Conservation (phyloP, 106 monocot genomes). For the Dioscorea alata region DNA sequence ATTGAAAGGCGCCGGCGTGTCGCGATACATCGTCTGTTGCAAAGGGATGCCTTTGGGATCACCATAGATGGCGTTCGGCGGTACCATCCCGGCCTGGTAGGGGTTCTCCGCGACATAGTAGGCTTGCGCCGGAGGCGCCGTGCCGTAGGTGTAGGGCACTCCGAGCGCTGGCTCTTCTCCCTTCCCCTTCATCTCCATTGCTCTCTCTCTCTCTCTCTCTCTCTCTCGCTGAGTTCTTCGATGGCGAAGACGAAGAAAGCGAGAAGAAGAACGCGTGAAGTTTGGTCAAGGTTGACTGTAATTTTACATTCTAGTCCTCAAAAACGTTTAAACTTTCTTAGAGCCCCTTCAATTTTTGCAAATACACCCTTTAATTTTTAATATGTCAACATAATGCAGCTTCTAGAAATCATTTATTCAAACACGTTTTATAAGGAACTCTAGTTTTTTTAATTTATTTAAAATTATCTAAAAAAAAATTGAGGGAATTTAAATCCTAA, state of each 20-base stretch:
- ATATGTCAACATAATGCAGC: too few species aligned
- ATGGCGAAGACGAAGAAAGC: neutral
- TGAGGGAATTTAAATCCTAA: too few species aligned
- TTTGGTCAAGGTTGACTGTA: too few species aligned
- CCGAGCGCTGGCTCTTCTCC: conserved; percentile 41
- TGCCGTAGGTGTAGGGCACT: conserved; percentile 32
- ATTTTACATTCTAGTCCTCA: too few species aligned
- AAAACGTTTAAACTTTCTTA: too few species aligned
- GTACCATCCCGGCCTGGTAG: conserved; percentile 78
- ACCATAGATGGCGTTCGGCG: conserved; percentile 83
- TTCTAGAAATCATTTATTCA: too few species aligned
- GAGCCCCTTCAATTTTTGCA: too few species aligned
- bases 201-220: conserved; percentile 2
- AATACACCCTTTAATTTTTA: too few species aligned
- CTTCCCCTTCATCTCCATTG: conserved; percentile 16
- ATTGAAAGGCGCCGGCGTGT: conserved; percentile 86
- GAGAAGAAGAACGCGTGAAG: too few species aligned
- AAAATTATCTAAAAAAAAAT: too few species aligned
- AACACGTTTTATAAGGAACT: too few species aligned
- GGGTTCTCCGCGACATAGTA: conserved; percentile 65
- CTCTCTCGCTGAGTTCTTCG: neutral
- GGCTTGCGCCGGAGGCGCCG: conserved; percentile 14
- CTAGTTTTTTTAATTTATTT: too few species aligned
- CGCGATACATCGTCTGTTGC: conserved; percentile 88
- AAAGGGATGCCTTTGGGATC: conserved; percentile 87